These are phyloP conservation scores for Diplosphaera chodatii DNA, from an alignment of 139 green algal genomes.

Conservation along the genomic window DNA sequence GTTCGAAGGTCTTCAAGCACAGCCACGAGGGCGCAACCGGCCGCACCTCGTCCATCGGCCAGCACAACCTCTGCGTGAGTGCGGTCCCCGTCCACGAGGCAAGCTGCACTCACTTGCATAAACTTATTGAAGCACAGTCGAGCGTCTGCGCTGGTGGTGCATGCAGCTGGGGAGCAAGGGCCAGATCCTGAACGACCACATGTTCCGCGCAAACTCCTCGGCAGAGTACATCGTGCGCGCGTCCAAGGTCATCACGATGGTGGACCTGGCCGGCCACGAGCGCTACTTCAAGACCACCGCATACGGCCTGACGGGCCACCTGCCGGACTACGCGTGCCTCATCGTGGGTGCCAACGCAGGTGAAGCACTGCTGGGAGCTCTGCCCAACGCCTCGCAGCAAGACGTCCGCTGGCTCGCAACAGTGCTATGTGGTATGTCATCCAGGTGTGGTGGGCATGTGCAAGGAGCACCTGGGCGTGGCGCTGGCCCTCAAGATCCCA, in stretches of 20 bases:
- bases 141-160: too few species aligned
- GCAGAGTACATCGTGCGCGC: conserved; percentile 66
- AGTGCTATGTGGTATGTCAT: too few species aligned
- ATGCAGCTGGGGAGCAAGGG: conserved; percentile 52
- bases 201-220: conserved; percentile 66
- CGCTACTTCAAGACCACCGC: conserved; percentile 88
- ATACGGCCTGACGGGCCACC: conserved; percentile 75
- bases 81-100: too few species aligned
- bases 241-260: conserved; percentile 77
- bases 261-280: conserved; percentile 87
- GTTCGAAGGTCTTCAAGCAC: conserved; percentile 89
- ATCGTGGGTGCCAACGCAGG: conserved; percentile 63
- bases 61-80: conserved; percentile 77
- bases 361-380: not conserved
- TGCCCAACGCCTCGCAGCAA: too few species aligned
- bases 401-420: too few species aligned
- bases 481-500: conserved; percentile 82
- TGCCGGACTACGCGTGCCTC: conserved; percentile 78
- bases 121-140: too few species aligned
- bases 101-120: too few species aligned
- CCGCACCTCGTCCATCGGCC: conserved; percentile 81
- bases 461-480: conserved; percentile 90
- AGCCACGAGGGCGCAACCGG: conserved; percentile 78
- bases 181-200: conserved; percentile 70
- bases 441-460: conserved; percentile 82